phyloP scores from a whole-genome alignment of 164 flowering plant genomes.

The Magnolia officinalis region DNA sequence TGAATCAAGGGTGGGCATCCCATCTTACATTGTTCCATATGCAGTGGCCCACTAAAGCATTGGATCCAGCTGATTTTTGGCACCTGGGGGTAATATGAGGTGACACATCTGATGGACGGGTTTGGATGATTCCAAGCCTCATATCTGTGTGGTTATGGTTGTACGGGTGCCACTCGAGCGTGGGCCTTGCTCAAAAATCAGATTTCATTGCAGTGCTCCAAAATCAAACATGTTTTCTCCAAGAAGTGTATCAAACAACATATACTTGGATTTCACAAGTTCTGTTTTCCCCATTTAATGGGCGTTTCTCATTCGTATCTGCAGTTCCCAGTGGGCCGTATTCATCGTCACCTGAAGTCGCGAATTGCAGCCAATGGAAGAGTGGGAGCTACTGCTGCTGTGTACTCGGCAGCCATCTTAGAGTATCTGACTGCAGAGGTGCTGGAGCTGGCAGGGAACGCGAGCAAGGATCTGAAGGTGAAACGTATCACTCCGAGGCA shows the following conservation, averaged over 20 bases:
- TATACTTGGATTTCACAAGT: background rate
- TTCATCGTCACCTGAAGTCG: conserved; percentile 43
- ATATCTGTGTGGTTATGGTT: too few relatives aligned
- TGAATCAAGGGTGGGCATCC: too few relatives aligned
- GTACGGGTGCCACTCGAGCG: too few relatives aligned
- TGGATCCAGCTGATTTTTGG: too few relatives aligned
- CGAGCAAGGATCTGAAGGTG: conserved; percentile 58
- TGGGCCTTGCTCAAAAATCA: too few relatives aligned
- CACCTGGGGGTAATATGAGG: too few relatives aligned
- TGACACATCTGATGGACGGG: too few relatives aligned
- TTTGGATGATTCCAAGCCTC: too few relatives aligned
- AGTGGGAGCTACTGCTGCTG: conserved; percentile 63
- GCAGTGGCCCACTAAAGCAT: too few relatives aligned
- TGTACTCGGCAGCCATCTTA: conserved; percentile 53
- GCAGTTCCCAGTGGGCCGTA: conserved; percentile 58
- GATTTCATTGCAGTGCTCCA: background rate
- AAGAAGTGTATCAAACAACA: background rate
- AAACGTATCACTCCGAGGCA: conserved; percentile 57
- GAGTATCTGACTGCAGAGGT: conserved; percentile 62
- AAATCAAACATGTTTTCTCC: background rate
- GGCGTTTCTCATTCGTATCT: background rate
- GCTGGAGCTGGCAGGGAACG: conserved; percentile 58
- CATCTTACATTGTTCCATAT: too few relatives aligned
- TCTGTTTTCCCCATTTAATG: background rate
- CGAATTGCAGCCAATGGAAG: conserved; percentile 50